Percentiles rank a stretch among this genome's conserved stretches.
Conservation (phyloP, 805 yeast genomes). For the Dipodascopsis tothii region DNA sequence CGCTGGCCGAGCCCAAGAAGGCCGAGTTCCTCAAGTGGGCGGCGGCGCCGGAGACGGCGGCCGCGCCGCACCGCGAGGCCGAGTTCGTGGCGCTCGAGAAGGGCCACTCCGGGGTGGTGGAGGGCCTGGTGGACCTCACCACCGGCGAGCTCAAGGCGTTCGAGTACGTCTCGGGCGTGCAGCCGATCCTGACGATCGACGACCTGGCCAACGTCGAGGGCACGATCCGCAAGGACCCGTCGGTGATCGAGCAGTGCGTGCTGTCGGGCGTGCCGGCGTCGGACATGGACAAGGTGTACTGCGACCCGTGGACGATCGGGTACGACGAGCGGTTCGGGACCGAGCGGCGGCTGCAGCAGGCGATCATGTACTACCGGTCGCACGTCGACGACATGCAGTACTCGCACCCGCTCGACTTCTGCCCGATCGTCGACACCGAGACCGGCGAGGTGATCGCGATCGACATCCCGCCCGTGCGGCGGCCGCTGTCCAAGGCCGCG, state of each 20-base stretch:
- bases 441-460: conserved; percentile 60
- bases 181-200: conserved; percentile 66
- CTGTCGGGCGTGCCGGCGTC: conserved; percentile 58
- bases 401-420: conserved; percentile 63
- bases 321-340: conserved; percentile 75
- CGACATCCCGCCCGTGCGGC: conserved; percentile 68
- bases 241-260: conserved; percentile 64
- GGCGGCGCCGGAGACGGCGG: conserved; percentile 32
- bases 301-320: conserved; percentile 67
- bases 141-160: conserved; percentile 42
- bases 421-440: conserved; percentile 74
- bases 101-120: conserved; percentile 57
- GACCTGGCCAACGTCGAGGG: conserved; percentile 59
- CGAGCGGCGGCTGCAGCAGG: conserved; percentile 67
- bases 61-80: conserved; percentile 66
- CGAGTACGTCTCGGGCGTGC: conserved; percentile 50
- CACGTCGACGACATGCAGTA: conserved; percentile 70
- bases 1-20: conserved; percentile 66
- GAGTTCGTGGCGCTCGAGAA: conserved; percentile 51
- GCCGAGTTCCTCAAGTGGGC: conserved; percentile 60
- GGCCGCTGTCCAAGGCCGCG: conserved; percentile 59
- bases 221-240: conserved; percentile 61
- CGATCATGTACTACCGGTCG: conserved; percentile 68
- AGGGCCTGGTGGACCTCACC: conserved; percentile 59
- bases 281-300: conserved; percentile 54